phyloP scores from a whole-genome alignment of 352 stramenopile genomes.

The Globisporangium middletonii region DNA sequence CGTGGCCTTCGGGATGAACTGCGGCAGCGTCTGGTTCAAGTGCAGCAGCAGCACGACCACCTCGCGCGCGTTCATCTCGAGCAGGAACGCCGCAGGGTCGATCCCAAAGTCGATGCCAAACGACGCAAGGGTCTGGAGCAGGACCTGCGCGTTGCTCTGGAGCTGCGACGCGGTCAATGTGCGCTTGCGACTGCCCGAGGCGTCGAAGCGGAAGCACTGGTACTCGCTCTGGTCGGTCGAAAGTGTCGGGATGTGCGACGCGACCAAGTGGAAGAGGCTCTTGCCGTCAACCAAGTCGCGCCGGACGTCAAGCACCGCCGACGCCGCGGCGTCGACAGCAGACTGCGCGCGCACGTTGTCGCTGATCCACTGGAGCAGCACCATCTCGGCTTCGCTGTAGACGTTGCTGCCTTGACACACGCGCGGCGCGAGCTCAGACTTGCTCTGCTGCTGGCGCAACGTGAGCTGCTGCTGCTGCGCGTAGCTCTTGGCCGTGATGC shows the following conservation, averaged over 20 bases:
- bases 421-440: conserved; percentile 18
- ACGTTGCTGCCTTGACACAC: conserved; percentile 82
- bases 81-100: conserved; percentile 38
- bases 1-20: conserved; percentile 91
- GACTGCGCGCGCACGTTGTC: conserved; percentile 41
- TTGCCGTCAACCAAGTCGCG: conserved; percentile 63
- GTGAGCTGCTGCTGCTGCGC: conserved; percentile 20
- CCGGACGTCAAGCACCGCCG: conserved; percentile 14
- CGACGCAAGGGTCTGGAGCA: conserved; percentile 54
- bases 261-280: conserved; percentile 82
- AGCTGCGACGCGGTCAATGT: conserved; percentile 24
- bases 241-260: conserved; percentile 84
- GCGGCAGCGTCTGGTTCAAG: conserved; percentile 86
- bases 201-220: conserved; percentile 48
- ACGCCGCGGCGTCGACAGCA: not conserved
- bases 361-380: conserved; percentile 89
- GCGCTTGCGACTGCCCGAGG: conserved; percentile 9
- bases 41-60: conserved; percentile 86
- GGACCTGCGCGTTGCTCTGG: conserved; percentile 42
- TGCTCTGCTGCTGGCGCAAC: conserved; percentile 10
- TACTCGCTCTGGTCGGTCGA: conserved; percentile 57
- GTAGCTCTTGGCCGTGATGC: conserved; percentile 85
- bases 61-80: conserved; percentile 54
- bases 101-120: conserved; percentile 85
- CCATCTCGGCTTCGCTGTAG: conserved; percentile 88